Evolutionary conservation across 2,329 filamentous ascomycete genomes (phyloP), one percentile per base, ranked within the genome.

Genomic region (Dendryphion nanum): DNA sequence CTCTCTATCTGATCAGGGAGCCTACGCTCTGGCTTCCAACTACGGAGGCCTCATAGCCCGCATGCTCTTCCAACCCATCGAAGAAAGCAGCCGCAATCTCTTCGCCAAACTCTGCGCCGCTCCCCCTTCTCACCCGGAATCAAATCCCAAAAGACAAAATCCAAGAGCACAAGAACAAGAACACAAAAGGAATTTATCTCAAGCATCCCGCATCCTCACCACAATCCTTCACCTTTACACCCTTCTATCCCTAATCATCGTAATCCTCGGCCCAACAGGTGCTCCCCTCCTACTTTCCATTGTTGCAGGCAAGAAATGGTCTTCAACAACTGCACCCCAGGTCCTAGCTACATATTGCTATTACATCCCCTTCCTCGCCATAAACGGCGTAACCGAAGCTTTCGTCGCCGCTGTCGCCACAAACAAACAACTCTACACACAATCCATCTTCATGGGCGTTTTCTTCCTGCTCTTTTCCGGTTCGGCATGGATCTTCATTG

Each of bases 11-110:
- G 85, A 90, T 4, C 93, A 97, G 69, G 93, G 93, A 12, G 82
- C 89, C 23, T 98, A 97, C 59, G 89, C 90, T 0, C 76, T 98
- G 4, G 93, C 91, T 36, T 89, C 89, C 54, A 98, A 97, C 66
- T 98, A 76, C 62, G 93, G 93, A 16, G 87, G 90, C 2, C 78
- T 98, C 0, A 71, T 95, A 18, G 93, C 93, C 0, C 81, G 93
- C 3, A 80, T 97, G 47, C 71, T 98, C 35, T 91, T 98, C 63
- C 93, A 97, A 57, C 94, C 93, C 6, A 81, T 98, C 42, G 93
- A 98, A 66, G 94, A 98, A 67, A 91, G 85, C 62, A 90, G 86
- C 47, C 84, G 94, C 26, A 89, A 84, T 58, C 83, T 95, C 59
- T 96, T 97, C 55, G 90, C 89, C 36, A 85, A 85, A 21, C 73